Base-by-base conservation (phyloP, 2,329 filamentous ascomycete species). In the Trichoderma gracile region DNA sequence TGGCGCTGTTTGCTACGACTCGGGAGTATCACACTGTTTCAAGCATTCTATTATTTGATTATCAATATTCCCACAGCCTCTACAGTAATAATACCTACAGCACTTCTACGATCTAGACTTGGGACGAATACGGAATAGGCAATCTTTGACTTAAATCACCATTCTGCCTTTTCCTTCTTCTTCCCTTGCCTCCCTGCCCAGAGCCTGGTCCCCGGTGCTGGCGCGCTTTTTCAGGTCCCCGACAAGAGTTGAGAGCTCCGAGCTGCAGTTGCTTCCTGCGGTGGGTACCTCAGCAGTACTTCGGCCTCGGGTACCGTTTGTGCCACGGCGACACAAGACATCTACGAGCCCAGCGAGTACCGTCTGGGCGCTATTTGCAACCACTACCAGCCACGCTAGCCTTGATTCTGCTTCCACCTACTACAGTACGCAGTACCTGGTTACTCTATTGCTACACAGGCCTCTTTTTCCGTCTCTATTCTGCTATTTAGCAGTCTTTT, bases 391-490 rank as follows among this genome's bases (percentile, higher is more conserved):
- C n/a, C 47, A n/a, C 47, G 38, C 58, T 62, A 53, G 49, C 58
- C 58, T 62, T 19, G 58, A 54, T 54, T 54, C 17, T 42, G 58
- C 33, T 46, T 49, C 58, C 47, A 25, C 38, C 58, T n/a, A n/a
- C n/a, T n/a, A n/a, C n/a, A n/a, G n/a, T n/a, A n/a, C n/a, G n/a
- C n/a, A n/a, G n/a, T n/a, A n/a, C n/a, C n/a, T n/a, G n/a, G n/a
- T n/a, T n/a, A 61, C 58, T 61, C 58, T 61, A 61, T 61, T 61
- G 58, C 58, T 53, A 61, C 58, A 5, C 25, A 33, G 21, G 33
- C 56, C 47, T 38, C 49, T 46, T 25, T 14, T 46, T 42, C 30
- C n/a, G 23, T 14, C 47, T 61, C n/a, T 14, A 14, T 12, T 38
- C 33, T 38, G 10, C 3, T 38, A 38, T 38, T 14, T 38, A 5